Evolutionary conservation across 2,329 filamentous ascomycete genomes (phyloP).

Genomic region (Alternaria postmessia): DNA sequence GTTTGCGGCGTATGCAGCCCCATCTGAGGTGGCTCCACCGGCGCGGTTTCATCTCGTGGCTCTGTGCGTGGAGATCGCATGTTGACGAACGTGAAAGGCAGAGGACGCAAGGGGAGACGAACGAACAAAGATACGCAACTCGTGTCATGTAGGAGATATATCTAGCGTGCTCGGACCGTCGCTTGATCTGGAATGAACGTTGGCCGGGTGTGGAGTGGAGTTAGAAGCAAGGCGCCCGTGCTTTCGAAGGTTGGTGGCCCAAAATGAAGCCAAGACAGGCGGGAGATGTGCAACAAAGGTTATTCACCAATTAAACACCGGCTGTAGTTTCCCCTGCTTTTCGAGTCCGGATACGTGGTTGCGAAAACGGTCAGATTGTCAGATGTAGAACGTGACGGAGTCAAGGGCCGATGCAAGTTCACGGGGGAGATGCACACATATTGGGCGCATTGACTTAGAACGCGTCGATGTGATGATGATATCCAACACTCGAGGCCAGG

Average conservation of each 20-base stretch:
- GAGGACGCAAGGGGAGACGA: background rate
- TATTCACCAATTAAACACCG: conserved; percentile 5
- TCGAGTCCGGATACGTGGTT: background rate
- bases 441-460: conserved; percentile 4
- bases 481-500: conserved; percentile 11
- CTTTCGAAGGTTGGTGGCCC: conserved; percentile 4
- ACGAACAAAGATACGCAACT: background rate
- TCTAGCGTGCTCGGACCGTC: conserved; percentile 6
- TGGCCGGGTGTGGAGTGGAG: conserved; percentile 4
- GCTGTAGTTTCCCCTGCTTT: conserved; percentile 9
- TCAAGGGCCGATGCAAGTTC: conserved; percentile 5
- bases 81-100: background rate
- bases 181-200: conserved; percentile 6
- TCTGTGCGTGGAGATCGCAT: conserved; percentile 1
- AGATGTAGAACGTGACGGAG: background rate
- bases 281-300: conserved; percentile 10
- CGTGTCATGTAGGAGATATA: conserved; percentile 4
- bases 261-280: conserved; percentile 11
- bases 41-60: background rate
- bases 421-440: conserved; percentile 1
- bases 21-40: background rate
- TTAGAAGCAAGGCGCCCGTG: conserved; percentile 2
- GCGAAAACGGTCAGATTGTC: conserved; percentile 4
- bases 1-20: background rate
- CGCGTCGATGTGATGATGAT: conserved; percentile 9